Percentiles rank a stretch among this genome's conserved stretches.
Conservation (phyloP, 2,329 filamentous ascomycete species). For the Trichoderma simmonsii region DNA sequence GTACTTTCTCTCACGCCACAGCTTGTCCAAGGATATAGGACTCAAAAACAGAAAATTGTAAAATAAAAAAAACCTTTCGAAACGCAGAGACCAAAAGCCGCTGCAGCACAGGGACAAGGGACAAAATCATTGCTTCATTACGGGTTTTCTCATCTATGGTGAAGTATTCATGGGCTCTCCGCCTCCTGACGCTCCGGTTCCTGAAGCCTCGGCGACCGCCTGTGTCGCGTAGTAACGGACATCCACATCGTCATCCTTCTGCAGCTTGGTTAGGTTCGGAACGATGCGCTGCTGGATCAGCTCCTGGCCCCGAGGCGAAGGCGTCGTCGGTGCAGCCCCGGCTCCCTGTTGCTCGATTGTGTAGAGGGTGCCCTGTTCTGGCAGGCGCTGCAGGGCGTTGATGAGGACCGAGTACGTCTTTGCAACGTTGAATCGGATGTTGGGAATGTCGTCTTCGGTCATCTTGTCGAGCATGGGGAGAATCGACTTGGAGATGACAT, state of each 20-base stretch:
- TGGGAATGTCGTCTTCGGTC: slow-evolving; percentile 90
- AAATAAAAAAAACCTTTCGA: background rate
- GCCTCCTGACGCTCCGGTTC: slow-evolving; percentile 31
- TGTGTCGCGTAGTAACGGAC: slow-evolving; percentile 97
- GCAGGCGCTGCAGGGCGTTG: slow-evolving; percentile 85
- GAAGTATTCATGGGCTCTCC: slow-evolving; percentile 64
- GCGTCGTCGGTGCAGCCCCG: slow-evolving; percentile 52
- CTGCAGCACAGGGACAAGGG: slow-evolving; percentile 29
- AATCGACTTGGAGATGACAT: slow-evolving; percentile 89
- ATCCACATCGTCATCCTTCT: slow-evolving; percentile 96
- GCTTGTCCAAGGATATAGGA: background rate
- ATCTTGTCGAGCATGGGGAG: slow-evolving; percentile 95
- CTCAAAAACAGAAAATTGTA: background rate
- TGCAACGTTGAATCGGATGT: slow-evolving; percentile 98
- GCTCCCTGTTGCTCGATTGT: slow-evolving; percentile 76
- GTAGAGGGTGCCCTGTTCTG: slow-evolving; percentile 81
- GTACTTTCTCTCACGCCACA: slow-evolving; percentile 2
- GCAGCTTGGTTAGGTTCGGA: slow-evolving; percentile 89
- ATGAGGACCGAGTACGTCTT: slow-evolving; percentile 94
- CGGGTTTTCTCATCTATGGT: slow-evolving; percentile 52
- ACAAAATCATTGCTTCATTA: slow-evolving; percentile 55
- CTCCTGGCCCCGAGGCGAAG: slow-evolving; percentile 71
- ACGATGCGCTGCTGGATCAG: slow-evolving; percentile 83
- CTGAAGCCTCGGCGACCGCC: slow-evolving; percentile 62
- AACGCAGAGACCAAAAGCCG: background rate